Conservation (phyloP, 2,329 filamentous ascomycete genomes). For the Tolypocladium ovalisporum region DNA sequence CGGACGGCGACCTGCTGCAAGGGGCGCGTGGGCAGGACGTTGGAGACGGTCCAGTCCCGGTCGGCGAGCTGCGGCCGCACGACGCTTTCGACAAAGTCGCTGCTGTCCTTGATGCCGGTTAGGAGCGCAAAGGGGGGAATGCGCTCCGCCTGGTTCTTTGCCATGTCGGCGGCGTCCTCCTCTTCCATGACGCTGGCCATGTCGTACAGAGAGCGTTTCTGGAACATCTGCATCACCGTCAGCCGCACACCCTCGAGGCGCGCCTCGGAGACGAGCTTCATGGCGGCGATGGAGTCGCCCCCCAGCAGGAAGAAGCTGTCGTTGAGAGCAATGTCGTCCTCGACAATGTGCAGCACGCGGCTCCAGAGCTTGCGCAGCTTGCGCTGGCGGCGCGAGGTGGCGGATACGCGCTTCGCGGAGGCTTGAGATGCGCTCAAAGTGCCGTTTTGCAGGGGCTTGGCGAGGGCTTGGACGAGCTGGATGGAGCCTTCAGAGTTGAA, state of each 20-base stretch:
- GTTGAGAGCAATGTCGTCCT: constrained; percentile 38
- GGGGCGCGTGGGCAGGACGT: constrained; percentile 47
- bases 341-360: constrained; percentile 28
- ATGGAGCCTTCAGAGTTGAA: constrained; percentile 21
- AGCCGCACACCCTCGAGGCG: constrained; percentile 35
- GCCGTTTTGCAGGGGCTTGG: constrained; percentile 1
- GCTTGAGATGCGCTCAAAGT: constrained; percentile 1
- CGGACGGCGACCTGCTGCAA: constrained; percentile 48
- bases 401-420: constrained; percentile 20
- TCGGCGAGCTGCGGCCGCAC: constrained; percentile 41
- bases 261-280: constrained; percentile 48
- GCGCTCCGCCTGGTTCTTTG: neutral
- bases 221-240: constrained; percentile 46
- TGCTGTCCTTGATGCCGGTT: constrained; percentile 20
- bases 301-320: constrained; percentile 52
- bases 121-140: constrained; percentile 34
- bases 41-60: constrained; percentile 36
- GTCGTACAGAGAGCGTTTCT: constrained; percentile 34
- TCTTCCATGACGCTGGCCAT: constrained; percentile 38
- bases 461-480: constrained; percentile 13
- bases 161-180: neutral
- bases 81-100: constrained; percentile 32
- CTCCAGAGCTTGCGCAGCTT: constrained; percentile 37
- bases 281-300: constrained; percentile 49
- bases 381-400: constrained; percentile 29